Percentiles rank a stretch among this genome's conserved stretches.
phyloP scores from a whole-genome alignment of 192 early-diverging fungal species.

The Podila verticillata region DNA sequence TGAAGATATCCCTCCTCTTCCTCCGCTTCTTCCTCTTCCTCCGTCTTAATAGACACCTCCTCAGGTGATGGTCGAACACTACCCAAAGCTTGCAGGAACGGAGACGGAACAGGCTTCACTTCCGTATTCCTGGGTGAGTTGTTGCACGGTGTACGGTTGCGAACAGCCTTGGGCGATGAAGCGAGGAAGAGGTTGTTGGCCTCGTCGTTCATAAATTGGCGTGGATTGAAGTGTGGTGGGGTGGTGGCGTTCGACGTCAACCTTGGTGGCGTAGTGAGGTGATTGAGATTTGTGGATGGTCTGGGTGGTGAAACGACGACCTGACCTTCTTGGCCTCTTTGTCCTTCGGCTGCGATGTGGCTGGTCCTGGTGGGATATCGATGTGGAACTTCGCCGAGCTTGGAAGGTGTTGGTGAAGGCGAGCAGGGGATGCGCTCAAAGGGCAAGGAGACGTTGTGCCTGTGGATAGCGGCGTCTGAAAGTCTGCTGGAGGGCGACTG shows the following conservation, averaged over 20 bases:
- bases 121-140: background rate
- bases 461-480: constrained; percentile 11
- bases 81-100: too few species aligned
- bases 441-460: constrained; percentile 13
- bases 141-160: constrained; percentile 11
- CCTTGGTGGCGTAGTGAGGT: background rate
- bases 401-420: background rate
- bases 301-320: background rate
- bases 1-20: too few species aligned
- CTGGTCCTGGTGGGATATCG: background rate
- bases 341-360: background rate
- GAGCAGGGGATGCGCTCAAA: constrained; percentile 18
- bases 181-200: constrained; percentile 27
- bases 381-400: background rate
- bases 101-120: too few species aligned
- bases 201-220: constrained; percentile 17
- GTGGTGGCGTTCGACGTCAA: background rate
- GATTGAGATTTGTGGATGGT: background rate
- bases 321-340: background rate
- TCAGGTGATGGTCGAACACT: background rate
- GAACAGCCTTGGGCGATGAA: constrained; percentile 16
- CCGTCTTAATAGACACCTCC: background rate
- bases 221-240: constrained; percentile 1
- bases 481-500: constrained; percentile 21
- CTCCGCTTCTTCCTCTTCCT: background rate